phyloP scores from a whole-genome alignment of 2,329 filamentous ascomycete species.

The Aspergillus ruber region DNA sequence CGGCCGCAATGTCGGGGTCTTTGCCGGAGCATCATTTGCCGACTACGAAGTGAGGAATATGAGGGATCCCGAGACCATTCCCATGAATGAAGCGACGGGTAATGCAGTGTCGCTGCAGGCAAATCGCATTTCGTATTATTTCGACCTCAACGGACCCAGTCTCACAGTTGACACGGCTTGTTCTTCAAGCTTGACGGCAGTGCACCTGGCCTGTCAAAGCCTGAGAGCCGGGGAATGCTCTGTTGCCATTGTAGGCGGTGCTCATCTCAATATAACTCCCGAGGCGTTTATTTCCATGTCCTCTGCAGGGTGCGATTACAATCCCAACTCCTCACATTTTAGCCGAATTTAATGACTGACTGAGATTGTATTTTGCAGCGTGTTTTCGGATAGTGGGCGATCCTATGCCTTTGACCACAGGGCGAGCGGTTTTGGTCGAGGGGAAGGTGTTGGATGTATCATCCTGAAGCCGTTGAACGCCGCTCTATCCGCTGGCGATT shows the following conservation, averaged over 20 bases:
- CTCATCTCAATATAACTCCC: slow-evolving; percentile 20
- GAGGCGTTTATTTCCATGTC: slow-evolving; percentile 22
- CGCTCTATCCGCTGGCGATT: slow-evolving; percentile 29
- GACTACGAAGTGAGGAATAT: slow-evolving; percentile 19
- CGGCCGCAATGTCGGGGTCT: slow-evolving; percentile 17
- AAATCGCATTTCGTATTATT: slow-evolving; percentile 25
- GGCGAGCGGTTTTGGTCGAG: slow-evolving; percentile 26
- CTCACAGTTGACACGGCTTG: slow-evolving; percentile 24
- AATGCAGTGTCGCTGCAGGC: slow-evolving; percentile 15
- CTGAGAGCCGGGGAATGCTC: slow-evolving; percentile 17
- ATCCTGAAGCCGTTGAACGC: slow-evolving; percentile 28
- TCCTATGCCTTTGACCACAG: slow-evolving; percentile 22
- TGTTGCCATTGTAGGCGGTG: slow-evolving; percentile 20
- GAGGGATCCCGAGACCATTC: slow-evolving; percentile 17
- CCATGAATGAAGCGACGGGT: slow-evolving; percentile 16
- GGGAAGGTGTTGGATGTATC: slow-evolving; percentile 29
- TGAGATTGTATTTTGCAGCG: slow-evolving; percentile 2
- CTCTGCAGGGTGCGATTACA: slow-evolving; percentile 14
- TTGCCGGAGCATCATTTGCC: slow-evolving; percentile 15
- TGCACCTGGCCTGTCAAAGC: slow-evolving; percentile 22
- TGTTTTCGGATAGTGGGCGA: slow-evolving; percentile 20
- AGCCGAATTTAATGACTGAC: neutral
- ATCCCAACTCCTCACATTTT: neutral
- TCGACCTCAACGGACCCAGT: slow-evolving; percentile 22
- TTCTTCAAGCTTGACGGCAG: slow-evolving; percentile 19